These are phyloP conservation scores for Citrus sinensis DNA, from an alignment of 345 rosid genomes.

Conservation along the genomic window DNA sequence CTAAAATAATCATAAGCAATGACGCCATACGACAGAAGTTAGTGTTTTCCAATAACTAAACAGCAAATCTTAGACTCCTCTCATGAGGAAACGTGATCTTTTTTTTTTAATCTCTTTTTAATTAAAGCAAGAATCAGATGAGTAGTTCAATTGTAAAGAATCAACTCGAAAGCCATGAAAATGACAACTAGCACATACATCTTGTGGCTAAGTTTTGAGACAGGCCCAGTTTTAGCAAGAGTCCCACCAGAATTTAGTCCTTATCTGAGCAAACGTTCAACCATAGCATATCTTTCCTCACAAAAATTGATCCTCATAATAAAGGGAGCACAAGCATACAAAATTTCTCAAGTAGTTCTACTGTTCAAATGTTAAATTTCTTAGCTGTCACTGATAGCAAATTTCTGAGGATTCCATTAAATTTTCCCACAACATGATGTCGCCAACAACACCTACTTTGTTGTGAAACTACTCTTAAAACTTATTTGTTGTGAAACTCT, in stretches of 20 bases:
- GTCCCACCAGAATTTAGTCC: background rate
- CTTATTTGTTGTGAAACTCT: background rate
- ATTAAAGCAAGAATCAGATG: background rate
- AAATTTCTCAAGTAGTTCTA: background rate
- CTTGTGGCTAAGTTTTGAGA: background rate
- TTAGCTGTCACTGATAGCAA: background rate
- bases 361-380: background rate
- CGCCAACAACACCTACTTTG: background rate
- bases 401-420: background rate
- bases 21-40: background rate
- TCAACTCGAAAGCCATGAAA: background rate
- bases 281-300: background rate
- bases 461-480: background rate
- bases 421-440: background rate
- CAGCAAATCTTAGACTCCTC: background rate
- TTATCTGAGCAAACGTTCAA: background rate
- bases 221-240: background rate
- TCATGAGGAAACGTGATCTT: background rate
- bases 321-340: background rate
- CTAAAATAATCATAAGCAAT: conserved; percentile 24
- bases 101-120: background rate
- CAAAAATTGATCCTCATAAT: background rate
- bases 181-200: background rate
- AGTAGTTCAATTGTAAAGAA: background rate
- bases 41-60: background rate